phyloP scores from a whole-genome alignment of 2,329 filamentous ascomycete species.

The Plenodomus lindquistii region DNA sequence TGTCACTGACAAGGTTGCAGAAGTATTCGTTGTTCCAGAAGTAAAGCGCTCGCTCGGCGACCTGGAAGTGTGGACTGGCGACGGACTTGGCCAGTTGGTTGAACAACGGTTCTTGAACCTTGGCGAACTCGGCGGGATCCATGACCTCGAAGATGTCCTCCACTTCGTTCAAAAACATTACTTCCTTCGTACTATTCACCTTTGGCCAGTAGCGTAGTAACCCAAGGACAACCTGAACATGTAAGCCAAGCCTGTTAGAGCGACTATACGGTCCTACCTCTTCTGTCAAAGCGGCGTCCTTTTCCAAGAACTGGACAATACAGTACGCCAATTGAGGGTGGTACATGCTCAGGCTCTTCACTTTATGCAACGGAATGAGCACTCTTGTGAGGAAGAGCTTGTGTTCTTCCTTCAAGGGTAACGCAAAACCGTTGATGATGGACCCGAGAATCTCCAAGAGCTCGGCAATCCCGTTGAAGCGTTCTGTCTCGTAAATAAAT shows the following conservation, averaged over 20 bases:
- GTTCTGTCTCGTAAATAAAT: slow-evolving; percentile 97
- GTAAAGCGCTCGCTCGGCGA: slow-evolving; percentile 94
- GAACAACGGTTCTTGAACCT: slow-evolving; percentile 97
- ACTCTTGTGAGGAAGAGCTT: slow-evolving; percentile 96
- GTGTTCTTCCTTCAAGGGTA: slow-evolving; percentile 97
- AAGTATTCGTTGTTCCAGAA: slow-evolving; percentile 99
- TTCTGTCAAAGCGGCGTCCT: slow-evolving; percentile 95
- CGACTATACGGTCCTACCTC: slow-evolving; percentile 63
- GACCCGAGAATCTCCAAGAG: slow-evolving; percentile 94
- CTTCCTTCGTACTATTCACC: slow-evolving; percentile 98
- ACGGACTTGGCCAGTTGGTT: slow-evolving; percentile 97
- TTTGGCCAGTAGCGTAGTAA: slow-evolving; percentile 98
- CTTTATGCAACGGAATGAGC: slow-evolving; percentile 91
- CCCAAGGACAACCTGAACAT: slow-evolving; percentile 79
- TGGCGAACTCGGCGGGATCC: slow-evolving; percentile 97
- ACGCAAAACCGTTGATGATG: slow-evolving; percentile 97
- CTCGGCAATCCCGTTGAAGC: slow-evolving; percentile 98
- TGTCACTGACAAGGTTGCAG: slow-evolving; percentile 98
- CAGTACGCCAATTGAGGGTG: slow-evolving; percentile 98
- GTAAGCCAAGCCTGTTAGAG: slow-evolving; percentile 17
- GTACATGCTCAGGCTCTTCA: slow-evolving; percentile 99
- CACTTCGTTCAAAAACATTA: slow-evolving; percentile 99
- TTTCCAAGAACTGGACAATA: slow-evolving; percentile 98
- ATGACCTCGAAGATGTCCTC: slow-evolving; percentile 99
- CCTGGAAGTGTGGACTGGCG: slow-evolving; percentile 97